Evolutionary conservation across 495 filamentous ascomycete species (phyloP).

Genomic region (Aspergillus wentii): DNA sequence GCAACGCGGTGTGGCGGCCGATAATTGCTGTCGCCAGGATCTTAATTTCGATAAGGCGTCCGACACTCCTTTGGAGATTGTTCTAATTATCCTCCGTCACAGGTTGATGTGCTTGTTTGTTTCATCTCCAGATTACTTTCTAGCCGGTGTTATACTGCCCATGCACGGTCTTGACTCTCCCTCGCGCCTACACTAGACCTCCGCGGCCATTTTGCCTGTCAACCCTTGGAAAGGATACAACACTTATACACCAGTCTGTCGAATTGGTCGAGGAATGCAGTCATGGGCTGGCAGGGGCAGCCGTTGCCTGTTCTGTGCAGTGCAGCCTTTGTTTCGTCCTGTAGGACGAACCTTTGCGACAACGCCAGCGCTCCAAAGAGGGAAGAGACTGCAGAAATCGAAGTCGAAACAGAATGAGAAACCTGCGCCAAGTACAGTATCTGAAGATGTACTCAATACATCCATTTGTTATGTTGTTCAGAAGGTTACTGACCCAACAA

Average conservation of each 20-base stretch:
- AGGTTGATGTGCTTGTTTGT: no score
- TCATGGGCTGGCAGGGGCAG: slow-evolving; percentile 32
- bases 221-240: not conserved
- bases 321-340: slow-evolving; percentile 20
- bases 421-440: not conserved
- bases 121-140: no score
- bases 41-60: no score
- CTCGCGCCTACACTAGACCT: no score
- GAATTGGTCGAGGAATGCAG: slow-evolving; percentile 25
- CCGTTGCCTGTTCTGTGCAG: slow-evolving; percentile 29
- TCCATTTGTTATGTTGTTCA: not conserved
- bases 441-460: not conserved
- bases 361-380: slow-evolving; percentile 20
- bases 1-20: slow-evolving; percentile 6
- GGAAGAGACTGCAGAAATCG: slow-evolving; percentile 13
- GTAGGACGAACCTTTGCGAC: slow-evolving; percentile 29
- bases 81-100: no score
- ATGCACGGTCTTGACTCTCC: no score
- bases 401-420: not conserved
- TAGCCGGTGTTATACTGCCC: no score
- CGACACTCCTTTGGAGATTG: not conserved
- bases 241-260: no score
- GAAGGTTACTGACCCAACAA: no score
- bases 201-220: not conserved
- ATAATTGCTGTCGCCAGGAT: no score